Evolutionary conservation across 305 asterid species (phyloP), one percentile per base, ranked within the genome.

Genomic region (Rubia balearica): DNA sequence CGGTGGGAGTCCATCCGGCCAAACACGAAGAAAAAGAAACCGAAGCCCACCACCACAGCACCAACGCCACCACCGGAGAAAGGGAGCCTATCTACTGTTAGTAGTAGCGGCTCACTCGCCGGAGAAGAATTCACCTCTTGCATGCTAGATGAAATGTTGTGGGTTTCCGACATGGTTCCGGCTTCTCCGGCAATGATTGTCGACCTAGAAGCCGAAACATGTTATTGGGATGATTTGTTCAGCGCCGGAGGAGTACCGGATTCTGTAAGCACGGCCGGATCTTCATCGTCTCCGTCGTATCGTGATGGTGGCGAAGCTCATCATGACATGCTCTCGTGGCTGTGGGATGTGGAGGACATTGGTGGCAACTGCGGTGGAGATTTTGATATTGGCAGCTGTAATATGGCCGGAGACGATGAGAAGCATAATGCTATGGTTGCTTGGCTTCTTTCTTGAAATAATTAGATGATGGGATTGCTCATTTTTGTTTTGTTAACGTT

Each of bases 361-460:
- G 30, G n/a, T 17, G 5, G 30, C 17, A 6, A 51, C 51, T 42
- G 55, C 12, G 69, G 48, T 12, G 83, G 68, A 57, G 57, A 53
- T 3, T 30, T 60, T 24, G 71, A 60, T 4, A 22, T n/a, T 33
- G 65, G 19, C 48, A 13, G 30, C 38, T 57, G 61, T 10, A 67
- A 69, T 10, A 68, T n/a, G 7, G 63, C 19, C 60, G 38, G 64
- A 59, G 81, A 70, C 33, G 67, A 48, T 57, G 74, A 80, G 24
- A 75, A 77, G 43, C 84, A 75, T 5, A 68, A 63, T 65, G 80
- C 81, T 6, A 69, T 83, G 74, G 72, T 73, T 45, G 71, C 79
- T 51, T 83, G 86, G 86, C 79, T 78, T 68, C 80, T 80, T 41
- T 83, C 84, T 71, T 81, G 76, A 73, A 27, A 22, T 57, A 57